Evolutionary conservation across 108 stramenopile genomes (phyloP).

Genomic region (Stephanodiscus triporus): DNA sequence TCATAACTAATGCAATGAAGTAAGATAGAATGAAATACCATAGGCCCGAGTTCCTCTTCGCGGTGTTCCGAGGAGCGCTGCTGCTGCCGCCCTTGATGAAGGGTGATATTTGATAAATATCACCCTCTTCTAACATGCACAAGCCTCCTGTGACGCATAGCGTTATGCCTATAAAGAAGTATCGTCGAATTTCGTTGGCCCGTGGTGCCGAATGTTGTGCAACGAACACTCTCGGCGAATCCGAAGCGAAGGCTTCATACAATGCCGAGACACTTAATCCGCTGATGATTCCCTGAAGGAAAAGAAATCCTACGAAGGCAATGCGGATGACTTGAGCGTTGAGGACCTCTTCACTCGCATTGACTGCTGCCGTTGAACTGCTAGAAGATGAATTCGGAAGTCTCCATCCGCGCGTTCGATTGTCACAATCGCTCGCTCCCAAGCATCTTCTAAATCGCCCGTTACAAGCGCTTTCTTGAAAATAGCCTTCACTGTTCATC

Average conservation of each 20-base stretch:
- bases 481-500: too few species aligned
- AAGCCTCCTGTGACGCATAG: constrained; percentile 15
- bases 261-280: constrained; percentile 11
- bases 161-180: constrained; percentile 11
- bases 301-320: constrained; percentile 10
- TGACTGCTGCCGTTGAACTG: too few species aligned
- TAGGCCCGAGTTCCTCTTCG: neutral
- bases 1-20: constrained; percentile 10
- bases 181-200: constrained; percentile 2
- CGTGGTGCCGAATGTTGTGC: constrained; percentile 1
- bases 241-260: constrained; percentile 1
- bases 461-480: too few species aligned
- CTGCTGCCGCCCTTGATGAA: neutral
- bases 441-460: too few species aligned
- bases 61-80: neutral
- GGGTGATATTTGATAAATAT: neutral
- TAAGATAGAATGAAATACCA: neutral
- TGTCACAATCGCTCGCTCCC: too few species aligned
- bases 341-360: too few species aligned
- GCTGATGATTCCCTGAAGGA: constrained; percentile 11
- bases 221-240: neutral
- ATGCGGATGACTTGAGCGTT: neutral
- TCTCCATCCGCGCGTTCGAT: too few species aligned
- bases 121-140: constrained; percentile 10
- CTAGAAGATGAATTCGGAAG: too few species aligned